Base-by-base conservation (phyloP, 345 rosid genomes). In the Jatropha curcas region DNA sequence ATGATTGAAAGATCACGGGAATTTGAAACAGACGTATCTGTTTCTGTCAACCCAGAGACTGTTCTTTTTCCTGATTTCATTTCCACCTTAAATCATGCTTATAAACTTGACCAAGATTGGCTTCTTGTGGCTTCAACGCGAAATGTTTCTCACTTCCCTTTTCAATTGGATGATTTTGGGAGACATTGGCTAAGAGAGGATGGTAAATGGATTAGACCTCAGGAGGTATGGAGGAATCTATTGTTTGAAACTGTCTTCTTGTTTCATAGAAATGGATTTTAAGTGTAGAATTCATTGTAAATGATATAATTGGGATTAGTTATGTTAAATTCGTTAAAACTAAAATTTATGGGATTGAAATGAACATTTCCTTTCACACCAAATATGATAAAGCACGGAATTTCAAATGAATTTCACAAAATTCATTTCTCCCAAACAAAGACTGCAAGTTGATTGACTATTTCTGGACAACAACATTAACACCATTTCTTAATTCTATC, bases 51-150 rank as follows among this genome's bases (percentile, higher is more conserved):
- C 76, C 77, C 87, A 1, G 71, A 84, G 74, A 84, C 92, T 70
- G 66, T 90, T 80, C 82, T 90, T 14, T 63, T 92, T 6, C 81
- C 90, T 7, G 87, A 89, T 81, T 83, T 92, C 53, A 33, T 90
- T 61, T 80, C 87, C 25, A 69, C 90, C 20, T 56, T 95, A 73
- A 84, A 74, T 71, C 78, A 78, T 76, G 92, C 92, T 84, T 80
- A 82, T 74, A 41, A 81, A 71, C 82, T 86, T 25, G 84, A 88
- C 59, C 70, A 46, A 34, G 89, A 87, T 52, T 94, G 98, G 98
- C 87, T 92, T 75, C 94, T 95, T 50, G 81, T 89, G 41, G 88
- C 97, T 82, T 90, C 91, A 19, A 73, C 86, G 1, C 76, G 66
- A 31, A 76, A 79, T 14, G 65, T 84, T 77, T 84, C 96, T 20